Percentiles rank a stretch among this genome's conserved stretches.
Conservation (phyloP, 2,329 filamentous ascomycete genomes). For the Hymenoscyphus fraxineus region DNA sequence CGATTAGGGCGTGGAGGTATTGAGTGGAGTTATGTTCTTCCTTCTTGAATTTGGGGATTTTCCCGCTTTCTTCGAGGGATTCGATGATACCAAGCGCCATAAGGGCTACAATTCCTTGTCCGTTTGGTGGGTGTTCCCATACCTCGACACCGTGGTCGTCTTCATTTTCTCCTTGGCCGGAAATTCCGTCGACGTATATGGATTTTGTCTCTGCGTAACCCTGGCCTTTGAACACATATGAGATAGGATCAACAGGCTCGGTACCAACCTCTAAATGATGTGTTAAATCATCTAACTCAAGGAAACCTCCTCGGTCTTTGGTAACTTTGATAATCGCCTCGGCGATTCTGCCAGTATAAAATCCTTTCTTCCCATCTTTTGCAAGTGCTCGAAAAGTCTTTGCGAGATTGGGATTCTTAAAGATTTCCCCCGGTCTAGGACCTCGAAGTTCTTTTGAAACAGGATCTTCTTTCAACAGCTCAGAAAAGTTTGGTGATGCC, state of each 20-base stretch:
- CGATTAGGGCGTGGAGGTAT: constrained; percentile 83
- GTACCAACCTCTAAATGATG: constrained; percentile 70
- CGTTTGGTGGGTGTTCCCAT: constrained; percentile 97
- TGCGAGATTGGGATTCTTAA: constrained; percentile 79
- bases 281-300: constrained; percentile 76
- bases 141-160: constrained; percentile 64
- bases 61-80: constrained; percentile 71
- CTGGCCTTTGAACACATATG: constrained; percentile 71
- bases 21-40: constrained; percentile 76
- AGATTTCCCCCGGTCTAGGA: constrained; percentile 77
- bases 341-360: constrained; percentile 82
- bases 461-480: constrained; percentile 80
- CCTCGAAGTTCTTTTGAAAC: constrained; percentile 63
- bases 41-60: constrained; percentile 66
- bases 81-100: constrained; percentile 93
- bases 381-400: constrained; percentile 77
- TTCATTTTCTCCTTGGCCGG: constrained; percentile 37
- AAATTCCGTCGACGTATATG: constrained; percentile 40
- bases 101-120: constrained; percentile 89
- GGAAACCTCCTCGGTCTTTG: constrained; percentile 68
- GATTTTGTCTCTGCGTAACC: constrained; percentile 46
- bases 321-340: constrained; percentile 77
- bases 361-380: constrained; percentile 79
- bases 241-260: constrained; percentile 82
- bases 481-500: constrained; percentile 80